Evolutionary conservation across 228 moss, liverwort and hornwort genomes (phyloP).

Genomic region (Sphagnum magellanicum): DNA sequence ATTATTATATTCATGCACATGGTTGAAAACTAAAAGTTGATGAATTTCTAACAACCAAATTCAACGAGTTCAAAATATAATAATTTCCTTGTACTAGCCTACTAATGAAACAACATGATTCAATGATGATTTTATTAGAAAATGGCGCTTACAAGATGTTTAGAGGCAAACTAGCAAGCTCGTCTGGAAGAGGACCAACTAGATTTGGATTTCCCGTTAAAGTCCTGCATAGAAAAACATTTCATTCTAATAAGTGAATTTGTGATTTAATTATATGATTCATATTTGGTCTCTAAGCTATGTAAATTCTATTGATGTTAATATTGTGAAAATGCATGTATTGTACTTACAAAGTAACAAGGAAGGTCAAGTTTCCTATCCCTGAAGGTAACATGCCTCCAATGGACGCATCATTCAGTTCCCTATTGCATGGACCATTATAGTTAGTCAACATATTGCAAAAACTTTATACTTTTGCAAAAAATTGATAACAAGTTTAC

Average conservation of each 20-base stretch:
- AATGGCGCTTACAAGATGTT: constrained; percentile 6
- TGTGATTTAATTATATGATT: not conserved
- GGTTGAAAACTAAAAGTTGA: no score
- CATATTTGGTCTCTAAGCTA: not conserved
- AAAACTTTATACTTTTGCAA: no score
- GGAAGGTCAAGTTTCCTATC: not conserved
- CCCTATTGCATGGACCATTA: constrained; percentile 1
- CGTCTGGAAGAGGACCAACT: constrained; percentile 4
- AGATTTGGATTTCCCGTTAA: constrained; percentile 12
- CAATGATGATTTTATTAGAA: no score
- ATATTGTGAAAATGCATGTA: not conserved
- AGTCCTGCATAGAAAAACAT: not conserved
- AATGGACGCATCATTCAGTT: constrained; percentile 15
- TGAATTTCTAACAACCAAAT: no score
- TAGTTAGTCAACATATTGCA: no score
- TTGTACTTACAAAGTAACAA: constrained; percentile 21
- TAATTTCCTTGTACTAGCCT: no score
- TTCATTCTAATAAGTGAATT: not conserved
- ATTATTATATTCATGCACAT: no score
- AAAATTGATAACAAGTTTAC: not conserved
- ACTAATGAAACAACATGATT: no score
- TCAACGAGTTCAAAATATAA: no score
- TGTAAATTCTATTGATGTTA: no score
- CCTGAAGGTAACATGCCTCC: constrained; percentile 15
- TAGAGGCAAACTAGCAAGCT: not conserved